A percentile compares a stretch with the other conserved stretches of the same genome.
Evolutionary conservation across 139 green algal genomes (phyloP).

Genomic region (Chlorella vulgaris): DNA sequence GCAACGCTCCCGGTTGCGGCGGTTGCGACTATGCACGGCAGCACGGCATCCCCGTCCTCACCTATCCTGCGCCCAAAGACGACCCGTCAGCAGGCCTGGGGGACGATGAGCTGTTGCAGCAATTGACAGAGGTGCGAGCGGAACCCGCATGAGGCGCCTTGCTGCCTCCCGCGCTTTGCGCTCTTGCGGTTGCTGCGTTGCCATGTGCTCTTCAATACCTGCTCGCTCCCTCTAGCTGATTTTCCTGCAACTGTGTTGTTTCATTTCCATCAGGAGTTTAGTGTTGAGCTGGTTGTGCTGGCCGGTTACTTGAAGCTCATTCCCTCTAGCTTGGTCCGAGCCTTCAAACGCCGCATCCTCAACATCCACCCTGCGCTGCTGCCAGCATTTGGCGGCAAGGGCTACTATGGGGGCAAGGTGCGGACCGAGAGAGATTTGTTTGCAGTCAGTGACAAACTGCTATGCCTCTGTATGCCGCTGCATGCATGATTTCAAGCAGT

Average conservation of each 20-base stretch:
- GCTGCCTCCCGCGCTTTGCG: not conserved
- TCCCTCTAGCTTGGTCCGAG: constrained; percentile 74
- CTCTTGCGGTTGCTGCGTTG: not conserved
- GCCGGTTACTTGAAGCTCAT: constrained; percentile 98
- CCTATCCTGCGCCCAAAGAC: constrained; percentile 73
- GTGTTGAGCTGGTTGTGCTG: constrained; percentile 84
- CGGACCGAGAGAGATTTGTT: not conserved
- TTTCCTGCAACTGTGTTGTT: not conserved
- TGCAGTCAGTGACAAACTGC: too few species aligned
- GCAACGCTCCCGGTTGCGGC: constrained; percentile 79
- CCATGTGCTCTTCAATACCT: not conserved
- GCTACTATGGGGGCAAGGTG: constrained; percentile 81
- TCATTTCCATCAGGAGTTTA: constrained; percentile 1
- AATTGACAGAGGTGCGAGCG: constrained; percentile 43
- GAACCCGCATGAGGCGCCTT: too few species aligned
- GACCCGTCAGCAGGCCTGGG: constrained; percentile 33
- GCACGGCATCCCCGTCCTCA: constrained; percentile 76
- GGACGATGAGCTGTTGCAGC: constrained; percentile 59
- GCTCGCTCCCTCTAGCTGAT: not conserved
- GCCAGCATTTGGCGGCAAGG: constrained; percentile 96
- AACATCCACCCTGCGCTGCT: constrained; percentile 99
- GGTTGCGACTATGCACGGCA: constrained; percentile 76
- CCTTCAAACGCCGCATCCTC: constrained; percentile 85
- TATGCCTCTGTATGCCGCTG: too few species aligned
- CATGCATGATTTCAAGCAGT: too few species aligned